Conservation (phyloP, 2,329 filamentous ascomycete genomes). For the Dothistroma pini region DNA sequence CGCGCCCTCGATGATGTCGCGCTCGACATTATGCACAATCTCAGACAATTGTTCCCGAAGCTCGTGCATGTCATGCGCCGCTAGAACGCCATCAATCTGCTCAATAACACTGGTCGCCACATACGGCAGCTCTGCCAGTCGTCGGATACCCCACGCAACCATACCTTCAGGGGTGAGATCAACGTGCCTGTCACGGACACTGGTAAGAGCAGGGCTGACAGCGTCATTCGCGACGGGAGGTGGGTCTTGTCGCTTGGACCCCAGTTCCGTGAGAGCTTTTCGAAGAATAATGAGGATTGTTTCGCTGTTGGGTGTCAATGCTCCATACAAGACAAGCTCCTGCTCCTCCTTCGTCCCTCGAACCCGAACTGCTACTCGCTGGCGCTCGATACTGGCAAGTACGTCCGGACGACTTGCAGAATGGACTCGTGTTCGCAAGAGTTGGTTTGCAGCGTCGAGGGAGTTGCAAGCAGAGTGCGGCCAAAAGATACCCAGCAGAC, state of each 20-base stretch:
- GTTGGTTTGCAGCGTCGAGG: slow-evolving; percentile 3
- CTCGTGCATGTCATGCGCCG: slow-evolving; percentile 15
- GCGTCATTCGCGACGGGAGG: neutral
- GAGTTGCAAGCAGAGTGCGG: slow-evolving; percentile 26
- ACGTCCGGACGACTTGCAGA: slow-evolving; percentile 4
- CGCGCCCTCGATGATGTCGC: neutral
- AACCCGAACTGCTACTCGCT: slow-evolving; percentile 12
- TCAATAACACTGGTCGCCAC: slow-evolving; percentile 11
- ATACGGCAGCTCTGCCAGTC: slow-evolving; percentile 17
- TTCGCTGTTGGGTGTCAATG: slow-evolving; percentile 19
- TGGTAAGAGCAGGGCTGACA: neutral
- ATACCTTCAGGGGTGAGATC: slow-evolving; percentile 14
- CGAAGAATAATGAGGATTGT: slow-evolving; percentile 27
- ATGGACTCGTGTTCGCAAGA: neutral
- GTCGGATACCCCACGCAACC: slow-evolving; percentile 21
- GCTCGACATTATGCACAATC: slow-evolving; percentile 5
- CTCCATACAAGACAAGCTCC: slow-evolving; percentile 23
- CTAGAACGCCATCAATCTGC: slow-evolving; percentile 12
- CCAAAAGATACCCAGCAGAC: slow-evolving; percentile 48
- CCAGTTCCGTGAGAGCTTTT: slow-evolving; percentile 21
- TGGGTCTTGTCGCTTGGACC: neutral
- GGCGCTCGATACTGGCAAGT: slow-evolving; percentile 10
- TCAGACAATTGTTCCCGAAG: slow-evolving; percentile 15
- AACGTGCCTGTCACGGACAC: neutral
- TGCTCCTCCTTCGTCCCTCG: neutral